These are phyloP conservation scores for Crithidia acanthocephali DNA, from an alignment of 208 protist species.

Conservation along the genomic window DNA sequence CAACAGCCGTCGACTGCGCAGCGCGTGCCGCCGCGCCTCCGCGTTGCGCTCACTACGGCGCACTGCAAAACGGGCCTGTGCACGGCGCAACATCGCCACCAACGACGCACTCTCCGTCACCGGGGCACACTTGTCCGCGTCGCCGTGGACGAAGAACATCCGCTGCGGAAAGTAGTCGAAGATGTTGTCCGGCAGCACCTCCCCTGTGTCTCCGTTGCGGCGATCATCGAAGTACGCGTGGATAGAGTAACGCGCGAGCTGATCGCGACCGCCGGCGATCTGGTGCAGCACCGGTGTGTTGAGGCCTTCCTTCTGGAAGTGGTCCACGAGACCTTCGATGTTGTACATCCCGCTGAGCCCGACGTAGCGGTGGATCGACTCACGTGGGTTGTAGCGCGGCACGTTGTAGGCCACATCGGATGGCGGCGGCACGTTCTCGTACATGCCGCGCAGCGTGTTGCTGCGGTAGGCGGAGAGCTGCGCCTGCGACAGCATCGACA, in stretches of 20 bases:
- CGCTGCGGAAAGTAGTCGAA: slow-evolving; percentile 80
- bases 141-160: slow-evolving; percentile 89
- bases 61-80: slow-evolving; percentile 42
- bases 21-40: slow-evolving; percentile 38
- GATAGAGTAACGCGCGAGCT: slow-evolving; percentile 67
- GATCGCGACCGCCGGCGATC: slow-evolving; percentile 62
- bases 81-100: slow-evolving; percentile 58
- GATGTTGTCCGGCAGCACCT: slow-evolving; percentile 79
- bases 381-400: slow-evolving; percentile 82
- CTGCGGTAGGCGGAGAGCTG: slow-evolving; percentile 63
- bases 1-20: slow-evolving; percentile 21
- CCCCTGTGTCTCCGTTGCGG: slow-evolving; percentile 46
- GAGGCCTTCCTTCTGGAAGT: slow-evolving; percentile 72
- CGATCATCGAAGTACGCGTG: slow-evolving; percentile 76
- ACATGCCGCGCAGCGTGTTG: slow-evolving; percentile 38
- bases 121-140: slow-evolving; percentile 78
- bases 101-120: slow-evolving; percentile 73
- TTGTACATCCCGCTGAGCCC: slow-evolving; percentile 90
- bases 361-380: slow-evolving; percentile 80
- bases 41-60: slow-evolving; percentile 31
- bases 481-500: slow-evolving; percentile 87
- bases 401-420: slow-evolving; percentile 78
- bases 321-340: slow-evolving; percentile 56
- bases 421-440: slow-evolving; percentile 32
- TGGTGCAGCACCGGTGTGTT: slow-evolving; percentile 66